phyloP scores from a whole-genome alignment of 768 basidiomycete species.

The Collybia sp. region DNA sequence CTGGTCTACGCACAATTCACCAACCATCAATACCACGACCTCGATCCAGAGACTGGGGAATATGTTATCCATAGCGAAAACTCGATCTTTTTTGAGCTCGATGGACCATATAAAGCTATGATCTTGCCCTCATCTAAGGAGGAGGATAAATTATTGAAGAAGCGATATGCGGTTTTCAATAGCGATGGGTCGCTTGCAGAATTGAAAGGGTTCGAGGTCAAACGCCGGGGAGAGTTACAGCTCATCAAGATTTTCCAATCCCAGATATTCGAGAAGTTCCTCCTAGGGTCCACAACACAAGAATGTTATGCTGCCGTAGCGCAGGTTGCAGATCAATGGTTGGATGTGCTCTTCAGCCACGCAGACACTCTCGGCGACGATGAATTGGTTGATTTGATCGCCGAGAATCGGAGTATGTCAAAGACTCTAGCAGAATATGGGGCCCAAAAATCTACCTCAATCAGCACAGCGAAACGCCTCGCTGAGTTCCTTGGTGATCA shows the following conservation, averaged over 20 bases:
- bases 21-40: constrained; percentile 95
- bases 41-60: constrained; percentile 79
- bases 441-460: constrained; percentile 96
- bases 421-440: constrained; percentile 95
- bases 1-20: constrained; percentile 94
- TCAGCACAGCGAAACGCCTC: constrained; percentile 90
- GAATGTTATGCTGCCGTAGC: constrained; percentile 97
- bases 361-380: constrained; percentile 85
- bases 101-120: constrained; percentile 99
- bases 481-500: constrained; percentile 97
- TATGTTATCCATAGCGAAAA: constrained; percentile 91
- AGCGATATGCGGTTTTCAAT: constrained; percentile 98
- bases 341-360: constrained; percentile 88
- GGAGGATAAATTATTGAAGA: constrained; percentile 97
- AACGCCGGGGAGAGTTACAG: constrained; percentile 94
- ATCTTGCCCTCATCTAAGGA: constrained; percentile 98
- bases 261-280: constrained; percentile 96
- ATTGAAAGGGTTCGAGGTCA: constrained; percentile 98
- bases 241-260: constrained; percentile 99
- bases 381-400: constrained; percentile 95
- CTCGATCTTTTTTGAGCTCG: constrained; percentile 98
- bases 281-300: constrained; percentile 88
- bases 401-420: constrained; percentile 97
- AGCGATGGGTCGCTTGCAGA: constrained; percentile 97
- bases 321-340: constrained; percentile 91